Evolutionary conservation across 192 early-diverging fungal genomes (phyloP).

Genomic region (Rhizophagus prolifer): DNA sequence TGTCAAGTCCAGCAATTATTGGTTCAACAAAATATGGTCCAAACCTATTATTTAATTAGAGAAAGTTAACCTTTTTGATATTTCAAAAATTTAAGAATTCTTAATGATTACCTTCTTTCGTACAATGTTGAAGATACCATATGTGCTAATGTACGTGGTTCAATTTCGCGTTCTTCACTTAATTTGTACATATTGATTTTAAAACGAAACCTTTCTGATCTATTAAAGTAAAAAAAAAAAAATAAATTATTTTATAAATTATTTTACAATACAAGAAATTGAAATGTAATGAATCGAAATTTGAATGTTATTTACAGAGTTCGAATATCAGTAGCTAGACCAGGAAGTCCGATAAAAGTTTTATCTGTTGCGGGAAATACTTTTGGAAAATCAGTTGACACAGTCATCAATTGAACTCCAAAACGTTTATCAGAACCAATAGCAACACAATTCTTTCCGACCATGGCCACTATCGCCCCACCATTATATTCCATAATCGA

Average conservation of each 20-base stretch:
- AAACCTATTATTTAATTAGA: constrained; percentile 63
- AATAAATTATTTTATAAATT: neutral
- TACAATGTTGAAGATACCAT: constrained; percentile 96
- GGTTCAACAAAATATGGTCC: constrained; percentile 96
- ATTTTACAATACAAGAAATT: neutral
- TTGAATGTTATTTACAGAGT: constrained; percentile 73
- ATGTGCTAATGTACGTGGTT: constrained; percentile 89
- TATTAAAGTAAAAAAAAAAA: constrained; percentile 31
- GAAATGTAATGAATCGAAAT: no score
- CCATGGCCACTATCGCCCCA: constrained; percentile 92
- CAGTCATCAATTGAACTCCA: constrained; percentile 88
- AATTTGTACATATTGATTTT: constrained; percentile 96
- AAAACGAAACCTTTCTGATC: constrained; percentile 85
- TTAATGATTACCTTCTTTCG: constrained; percentile 68
- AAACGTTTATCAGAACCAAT: constrained; percentile 95
- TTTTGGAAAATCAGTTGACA: constrained; percentile 95
- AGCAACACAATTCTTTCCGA: constrained; percentile 97
- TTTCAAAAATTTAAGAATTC: neutral
- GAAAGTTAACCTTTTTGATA: neutral
- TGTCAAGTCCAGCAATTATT: constrained; percentile 91
- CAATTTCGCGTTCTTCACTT: constrained; percentile 93
- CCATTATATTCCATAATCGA: constrained; percentile 93
- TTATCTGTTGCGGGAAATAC: constrained; percentile 86
- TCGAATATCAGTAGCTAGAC: constrained; percentile 94
- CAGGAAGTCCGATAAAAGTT: constrained; percentile 85